Evolutionary conservation across 2,329 filamentous ascomycete species (phyloP).

Genomic region (Aspergillus latus): DNA sequence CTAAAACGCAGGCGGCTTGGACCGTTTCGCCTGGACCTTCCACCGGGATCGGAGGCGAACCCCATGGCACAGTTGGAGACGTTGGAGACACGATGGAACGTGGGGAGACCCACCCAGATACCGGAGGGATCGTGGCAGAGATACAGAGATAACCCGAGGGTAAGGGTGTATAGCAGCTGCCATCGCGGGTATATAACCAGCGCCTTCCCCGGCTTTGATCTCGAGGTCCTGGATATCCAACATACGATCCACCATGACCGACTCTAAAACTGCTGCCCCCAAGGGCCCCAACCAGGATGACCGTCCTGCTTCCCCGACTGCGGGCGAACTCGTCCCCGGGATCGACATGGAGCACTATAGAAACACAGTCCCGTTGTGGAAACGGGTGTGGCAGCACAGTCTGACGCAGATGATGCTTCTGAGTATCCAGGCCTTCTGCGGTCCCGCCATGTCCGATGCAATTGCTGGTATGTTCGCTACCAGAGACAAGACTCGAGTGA

Average conservation of each 20-base stretch:
- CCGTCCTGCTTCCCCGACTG: background rate
- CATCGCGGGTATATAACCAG: background rate
- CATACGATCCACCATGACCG: background rate
- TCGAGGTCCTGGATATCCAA: background rate
- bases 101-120: constrained; percentile 1
- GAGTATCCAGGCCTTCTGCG: constrained; percentile 49
- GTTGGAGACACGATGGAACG: too few species aligned
- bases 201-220: background rate
- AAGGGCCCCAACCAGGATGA: background rate
- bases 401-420: constrained; percentile 52
- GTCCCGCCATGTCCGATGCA: constrained; percentile 44
- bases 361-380: constrained; percentile 39
- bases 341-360: constrained; percentile 36
- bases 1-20: background rate
- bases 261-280: background rate
- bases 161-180: background rate
- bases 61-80: background rate
- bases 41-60: background rate
- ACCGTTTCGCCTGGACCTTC: constrained; percentile 5
- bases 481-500: too few species aligned
- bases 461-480: constrained; percentile 35
- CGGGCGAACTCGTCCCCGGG: background rate
- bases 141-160: background rate
- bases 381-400: constrained; percentile 48
- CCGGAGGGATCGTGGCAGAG: background rate